phyloP scores from a whole-genome alignment of 495 filamentous ascomycete genomes.

The Tuber magnatum region DNA sequence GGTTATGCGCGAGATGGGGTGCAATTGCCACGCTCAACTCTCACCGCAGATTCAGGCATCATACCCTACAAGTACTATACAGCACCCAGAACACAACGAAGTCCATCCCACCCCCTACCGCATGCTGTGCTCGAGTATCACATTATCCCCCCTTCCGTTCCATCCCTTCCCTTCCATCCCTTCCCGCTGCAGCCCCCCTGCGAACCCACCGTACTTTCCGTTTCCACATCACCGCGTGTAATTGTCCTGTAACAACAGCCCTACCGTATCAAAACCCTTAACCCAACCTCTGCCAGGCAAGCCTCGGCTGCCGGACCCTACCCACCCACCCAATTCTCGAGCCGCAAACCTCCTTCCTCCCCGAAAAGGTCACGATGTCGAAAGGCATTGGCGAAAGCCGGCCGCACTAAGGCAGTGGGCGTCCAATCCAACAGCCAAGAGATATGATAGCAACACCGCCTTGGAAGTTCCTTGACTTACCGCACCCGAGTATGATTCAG shows the following conservation, averaged over 20 bases:
- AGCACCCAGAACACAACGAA: neutral
- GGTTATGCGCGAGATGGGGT: neutral
- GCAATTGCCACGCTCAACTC: neutral
- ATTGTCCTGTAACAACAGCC: neutral
- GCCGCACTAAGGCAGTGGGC: neutral
- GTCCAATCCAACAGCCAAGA: constrained; percentile 1
- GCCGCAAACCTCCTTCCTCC: neutral
- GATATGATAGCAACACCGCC: neutral
- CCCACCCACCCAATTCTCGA: neutral
- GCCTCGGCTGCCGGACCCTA: too few relatives aligned
- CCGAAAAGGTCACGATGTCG: neutral
- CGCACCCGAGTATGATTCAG: neutral
- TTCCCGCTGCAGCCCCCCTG: neutral
- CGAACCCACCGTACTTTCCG: neutral
- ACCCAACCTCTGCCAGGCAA: neutral
- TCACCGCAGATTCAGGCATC: constrained; percentile 3
- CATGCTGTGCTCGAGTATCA: neutral
- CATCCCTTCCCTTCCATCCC: neutral
- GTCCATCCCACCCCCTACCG: neutral
- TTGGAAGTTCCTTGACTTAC: neutral
- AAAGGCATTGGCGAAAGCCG: neutral
- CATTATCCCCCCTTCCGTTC: neutral
- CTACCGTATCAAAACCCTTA: neutral
- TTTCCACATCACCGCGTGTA: neutral
- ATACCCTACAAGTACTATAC: neutral